Conservation (phyloP, 2,329 filamentous ascomycete species). For the Trichoderma brevicompactum region DNA sequence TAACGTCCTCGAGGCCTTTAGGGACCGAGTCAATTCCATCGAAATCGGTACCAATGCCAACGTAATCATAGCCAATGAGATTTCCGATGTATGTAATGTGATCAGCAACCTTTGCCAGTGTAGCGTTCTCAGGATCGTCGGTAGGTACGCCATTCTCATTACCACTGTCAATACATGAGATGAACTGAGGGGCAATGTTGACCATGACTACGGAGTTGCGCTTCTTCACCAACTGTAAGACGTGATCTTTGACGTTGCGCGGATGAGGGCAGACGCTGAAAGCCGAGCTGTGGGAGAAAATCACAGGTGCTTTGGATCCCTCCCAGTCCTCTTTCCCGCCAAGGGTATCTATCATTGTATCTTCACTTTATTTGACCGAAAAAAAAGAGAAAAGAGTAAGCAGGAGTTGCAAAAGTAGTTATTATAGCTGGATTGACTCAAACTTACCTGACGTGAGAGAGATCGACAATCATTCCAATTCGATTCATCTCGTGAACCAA, state of each 20-base stretch:
- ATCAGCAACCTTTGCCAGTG: conserved; percentile 74
- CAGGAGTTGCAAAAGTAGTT: neutral
- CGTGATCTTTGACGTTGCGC: conserved; percentile 85
- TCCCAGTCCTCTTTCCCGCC: conserved; percentile 65
- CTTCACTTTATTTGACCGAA: conserved; percentile 52
- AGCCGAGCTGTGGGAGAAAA: conserved; percentile 87
- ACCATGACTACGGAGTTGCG: conserved; percentile 84
- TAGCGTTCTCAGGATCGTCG: conserved; percentile 69
- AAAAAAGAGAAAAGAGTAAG: neutral
- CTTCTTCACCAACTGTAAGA: conserved; percentile 75
- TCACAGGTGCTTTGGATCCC: conserved; percentile 78
- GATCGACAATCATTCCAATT: conserved; percentile 90
- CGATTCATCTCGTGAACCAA: conserved; percentile 91
- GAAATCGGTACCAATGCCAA: conserved; percentile 88
- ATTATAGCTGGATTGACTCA: neutral
- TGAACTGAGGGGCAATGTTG: conserved; percentile 83
- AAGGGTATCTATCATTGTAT: conserved; percentile 86
- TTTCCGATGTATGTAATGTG: conserved; percentile 85
- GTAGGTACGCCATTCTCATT: conserved; percentile 68
- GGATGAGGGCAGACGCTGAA: conserved; percentile 83
- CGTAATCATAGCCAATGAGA: conserved; percentile 82
- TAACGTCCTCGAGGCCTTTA: conserved; percentile 79
- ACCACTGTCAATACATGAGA: conserved; percentile 70
- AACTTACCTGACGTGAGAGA: conserved; percentile 66
- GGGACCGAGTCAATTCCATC: conserved; percentile 75